Evolutionary conservation across 192 early-diverging fungal genomes (phyloP), one percentile per base, ranked within the genome.

Genomic region (Coemansia sp.): DNA sequence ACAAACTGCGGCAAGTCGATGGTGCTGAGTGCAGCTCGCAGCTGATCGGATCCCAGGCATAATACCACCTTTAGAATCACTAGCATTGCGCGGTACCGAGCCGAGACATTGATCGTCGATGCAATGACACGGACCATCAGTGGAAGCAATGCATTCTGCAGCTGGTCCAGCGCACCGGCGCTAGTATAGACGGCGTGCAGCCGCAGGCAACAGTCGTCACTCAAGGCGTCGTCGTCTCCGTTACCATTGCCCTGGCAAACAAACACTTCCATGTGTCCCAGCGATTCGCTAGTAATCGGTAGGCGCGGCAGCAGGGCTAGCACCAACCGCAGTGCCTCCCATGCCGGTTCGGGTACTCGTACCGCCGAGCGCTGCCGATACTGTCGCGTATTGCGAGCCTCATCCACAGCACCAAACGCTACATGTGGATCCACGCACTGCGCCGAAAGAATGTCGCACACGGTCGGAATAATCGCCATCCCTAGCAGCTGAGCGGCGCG

Each of bases 91-190:
- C 82, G 72, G 58, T 90, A 84, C 8, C 89, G 83, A 5, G 87
- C 70, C 20, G 60, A 63, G 4, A 78, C 44, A 39, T 89, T 84
- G 9, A 88, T 83, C 0, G 87, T 88, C 0, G 83, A 80, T 1
- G 77, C 60, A 54, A 89, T 90, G 1, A 92, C 80, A 38, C 87
- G 82, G 26, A 90, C 72, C 50, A 91, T 40, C 11, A 88, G 70
- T 6, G 91, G 91, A 7, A 91, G 60, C 15, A 90, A 44, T n/a
- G 64, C 39, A 19, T 56, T 26, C 38, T 62, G 69, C 15, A 72
- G 22, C 40, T 64, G 67, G 31, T 70, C 34, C 10, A 54, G 57
- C 2, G 53, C 34, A 0, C 11, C 30, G 5, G 67, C 28, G 21
- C 61, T 51, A 6, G 55, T 11, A 22, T 58, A 26, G 9, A 53